phyloP scores from a whole-genome alignment of 225 moss, liverwort and hornwort genomes.

The Sphagnum tenellum region DNA sequence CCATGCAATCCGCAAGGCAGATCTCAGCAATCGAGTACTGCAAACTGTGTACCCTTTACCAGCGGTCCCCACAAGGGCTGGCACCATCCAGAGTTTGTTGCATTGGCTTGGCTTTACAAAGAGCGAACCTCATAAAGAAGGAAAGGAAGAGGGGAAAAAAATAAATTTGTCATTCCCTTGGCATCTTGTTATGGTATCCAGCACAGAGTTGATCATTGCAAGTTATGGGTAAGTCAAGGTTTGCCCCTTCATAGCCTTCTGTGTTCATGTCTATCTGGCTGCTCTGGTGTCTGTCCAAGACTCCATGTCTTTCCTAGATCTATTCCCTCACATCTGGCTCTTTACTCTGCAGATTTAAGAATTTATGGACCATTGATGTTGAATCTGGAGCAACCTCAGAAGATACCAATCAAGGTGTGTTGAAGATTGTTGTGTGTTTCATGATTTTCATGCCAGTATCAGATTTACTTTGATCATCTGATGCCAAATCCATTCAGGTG shows the following conservation, averaged over 20 bases:
- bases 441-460: not conserved
- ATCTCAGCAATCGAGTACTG: slow-evolving; percentile 36
- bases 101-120: slow-evolving; percentile 10
- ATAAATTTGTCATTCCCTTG: slow-evolving; percentile 38
- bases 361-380: slow-evolving; percentile 37
- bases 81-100: slow-evolving; percentile 30
- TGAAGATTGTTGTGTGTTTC: not conserved
- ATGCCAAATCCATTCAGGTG: not conserved
- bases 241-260: not conserved
- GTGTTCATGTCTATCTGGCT: not conserved
- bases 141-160: slow-evolving; percentile 2
- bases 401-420: slow-evolving; percentile 37
- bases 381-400: slow-evolving; percentile 24
- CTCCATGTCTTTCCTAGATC: no score
- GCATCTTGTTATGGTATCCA: slow-evolving; percentile 35
- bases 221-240: slow-evolving; percentile 55
- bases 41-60: slow-evolving; percentile 32
- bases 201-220: slow-evolving; percentile 42
- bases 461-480: not conserved
- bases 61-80: slow-evolving; percentile 9
- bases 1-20: slow-evolving; percentile 64
- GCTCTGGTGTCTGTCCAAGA: slow-evolving; percentile 5
- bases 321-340: not conserved
- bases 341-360: slow-evolving; percentile 44
- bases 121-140: slow-evolving; percentile 5